These are phyloP conservation scores for Exophiala bonariae DNA, from an alignment of 2,329 filamentous ascomycete species.

Conservation along the genomic window DNA sequence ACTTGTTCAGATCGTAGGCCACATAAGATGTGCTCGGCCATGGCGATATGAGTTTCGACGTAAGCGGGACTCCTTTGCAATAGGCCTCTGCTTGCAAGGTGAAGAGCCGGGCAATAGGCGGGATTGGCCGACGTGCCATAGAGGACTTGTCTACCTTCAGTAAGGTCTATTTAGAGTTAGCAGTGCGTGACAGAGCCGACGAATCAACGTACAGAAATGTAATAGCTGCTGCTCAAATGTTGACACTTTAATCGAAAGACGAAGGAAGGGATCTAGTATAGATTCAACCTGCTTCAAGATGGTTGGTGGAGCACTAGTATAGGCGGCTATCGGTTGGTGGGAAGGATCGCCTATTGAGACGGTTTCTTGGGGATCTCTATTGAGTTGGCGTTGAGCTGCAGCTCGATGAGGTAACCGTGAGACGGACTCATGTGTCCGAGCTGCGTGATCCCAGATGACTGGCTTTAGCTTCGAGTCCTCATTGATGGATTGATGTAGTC, in stretches of 20 bases:
- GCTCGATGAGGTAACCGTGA: constrained; percentile 2
- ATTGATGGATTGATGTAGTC: too few species aligned
- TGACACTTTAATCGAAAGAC: neutral
- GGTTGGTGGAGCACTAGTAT: neutral
- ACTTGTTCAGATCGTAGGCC: neutral
- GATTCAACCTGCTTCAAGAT: neutral
- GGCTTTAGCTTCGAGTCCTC: too few species aligned
- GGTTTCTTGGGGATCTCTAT: too few species aligned
- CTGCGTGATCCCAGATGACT: too few species aligned
- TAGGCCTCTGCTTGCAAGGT: neutral
- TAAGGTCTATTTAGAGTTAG: neutral
- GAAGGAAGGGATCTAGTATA: neutral
- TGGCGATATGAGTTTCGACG: constrained; percentile 3
- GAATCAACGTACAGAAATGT: constrained; percentile 1
- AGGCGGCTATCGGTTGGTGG: too few species aligned
- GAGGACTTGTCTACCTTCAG: constrained; percentile 1
- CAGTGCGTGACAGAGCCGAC: neutral
- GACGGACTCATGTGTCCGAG: neutral
- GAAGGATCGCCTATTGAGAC: too few species aligned
- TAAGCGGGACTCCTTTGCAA: constrained; percentile 2
- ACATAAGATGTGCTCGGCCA: constrained; percentile 1
- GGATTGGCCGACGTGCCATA: neutral
- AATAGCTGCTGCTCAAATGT: neutral
- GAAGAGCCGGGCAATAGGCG: constrained; percentile 1
- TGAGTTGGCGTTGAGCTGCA: neutral